Conservation (phyloP, 352 stramenopile species). For the Phytophthora aleatoria region DNA sequence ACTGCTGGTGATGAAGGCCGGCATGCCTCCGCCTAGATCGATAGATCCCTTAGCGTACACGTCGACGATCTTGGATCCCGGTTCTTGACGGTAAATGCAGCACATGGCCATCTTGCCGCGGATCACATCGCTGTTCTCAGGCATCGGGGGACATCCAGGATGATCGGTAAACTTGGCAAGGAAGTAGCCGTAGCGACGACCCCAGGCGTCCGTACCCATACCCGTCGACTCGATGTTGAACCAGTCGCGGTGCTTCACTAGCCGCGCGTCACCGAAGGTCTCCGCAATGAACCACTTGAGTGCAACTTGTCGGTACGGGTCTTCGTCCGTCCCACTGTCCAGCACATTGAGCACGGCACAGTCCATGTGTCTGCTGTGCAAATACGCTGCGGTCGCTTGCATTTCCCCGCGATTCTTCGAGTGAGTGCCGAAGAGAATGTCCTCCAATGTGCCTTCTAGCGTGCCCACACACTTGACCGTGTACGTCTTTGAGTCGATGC, state of each 20-base stretch:
- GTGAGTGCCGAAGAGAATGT: constrained; percentile 58
- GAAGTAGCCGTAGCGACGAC: constrained; percentile 59
- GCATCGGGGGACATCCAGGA: constrained; percentile 44
- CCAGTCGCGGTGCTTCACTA: constrained; percentile 66
- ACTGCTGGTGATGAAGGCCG: constrained; percentile 23
- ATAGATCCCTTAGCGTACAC: constrained; percentile 54
- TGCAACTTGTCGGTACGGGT: constrained; percentile 52
- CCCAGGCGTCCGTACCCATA: constrained; percentile 36
- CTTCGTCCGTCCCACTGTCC: constrained; percentile 35
- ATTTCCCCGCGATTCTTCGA: constrained; percentile 48
- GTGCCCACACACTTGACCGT: constrained; percentile 50
- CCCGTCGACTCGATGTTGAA: constrained; percentile 67
- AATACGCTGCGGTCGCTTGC: constrained; percentile 38
- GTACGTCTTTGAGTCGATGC: constrained; percentile 18
- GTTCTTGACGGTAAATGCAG: constrained; percentile 59
- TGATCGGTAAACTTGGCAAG: constrained; percentile 44
- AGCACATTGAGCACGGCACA: constrained; percentile 49
- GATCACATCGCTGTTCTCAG: constrained; percentile 34
- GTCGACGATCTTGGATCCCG: constrained; percentile 37
- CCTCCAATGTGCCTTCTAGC: constrained; percentile 53
- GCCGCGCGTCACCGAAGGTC: constrained; percentile 38
- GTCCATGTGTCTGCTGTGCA: constrained; percentile 45
- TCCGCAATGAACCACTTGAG: constrained; percentile 60
- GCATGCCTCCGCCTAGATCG: constrained; percentile 44
- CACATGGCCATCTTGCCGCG: constrained; percentile 63